Percentiles rank a stretch among this genome's conserved stretches.
These are phyloP conservation scores for Nemophila menziesii DNA, from an alignment of 257 asterid genomes.

Conservation along the genomic window DNA sequence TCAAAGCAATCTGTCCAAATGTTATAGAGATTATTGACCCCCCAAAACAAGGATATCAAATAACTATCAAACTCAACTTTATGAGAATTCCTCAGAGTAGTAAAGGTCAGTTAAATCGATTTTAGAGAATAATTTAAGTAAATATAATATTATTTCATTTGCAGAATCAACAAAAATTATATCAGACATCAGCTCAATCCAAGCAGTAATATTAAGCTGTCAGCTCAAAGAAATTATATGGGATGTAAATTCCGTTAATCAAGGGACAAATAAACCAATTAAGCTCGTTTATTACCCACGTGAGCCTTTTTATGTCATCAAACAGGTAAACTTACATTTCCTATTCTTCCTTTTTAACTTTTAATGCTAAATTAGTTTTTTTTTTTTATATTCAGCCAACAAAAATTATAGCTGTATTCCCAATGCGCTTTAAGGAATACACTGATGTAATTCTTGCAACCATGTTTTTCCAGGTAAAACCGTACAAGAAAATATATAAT, in stretches of 20 bases:
- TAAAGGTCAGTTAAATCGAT: constrained; percentile 62
- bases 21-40: constrained; percentile 54
- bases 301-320: constrained; percentile 72
- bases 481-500: not conserved
- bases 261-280: constrained; percentile 45
- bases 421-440: constrained; percentile 75
- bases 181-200: constrained; percentile 59
- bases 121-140: too few species aligned
- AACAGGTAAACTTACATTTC: constrained; percentile 31
- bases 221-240: constrained; percentile 65
- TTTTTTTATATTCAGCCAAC: constrained; percentile 23
- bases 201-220: constrained; percentile 67
- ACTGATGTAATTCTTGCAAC: constrained; percentile 69
- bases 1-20: constrained; percentile 45
- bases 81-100: constrained; percentile 33
- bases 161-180: constrained; percentile 51
- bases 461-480: constrained; percentile 69
- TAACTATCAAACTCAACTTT: constrained; percentile 51
- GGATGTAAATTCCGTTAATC: constrained; percentile 34
- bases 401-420: constrained; percentile 62
- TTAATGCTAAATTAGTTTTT: too few species aligned
- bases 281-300: constrained; percentile 65
- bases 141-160: too few species aligned
- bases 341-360: not conserved
- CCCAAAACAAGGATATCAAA: constrained; percentile 55